These are phyloP conservation scores for Aspergillus avenaceus DNA, from an alignment of 495 filamentous ascomycete species.

Conservation along the genomic window DNA sequence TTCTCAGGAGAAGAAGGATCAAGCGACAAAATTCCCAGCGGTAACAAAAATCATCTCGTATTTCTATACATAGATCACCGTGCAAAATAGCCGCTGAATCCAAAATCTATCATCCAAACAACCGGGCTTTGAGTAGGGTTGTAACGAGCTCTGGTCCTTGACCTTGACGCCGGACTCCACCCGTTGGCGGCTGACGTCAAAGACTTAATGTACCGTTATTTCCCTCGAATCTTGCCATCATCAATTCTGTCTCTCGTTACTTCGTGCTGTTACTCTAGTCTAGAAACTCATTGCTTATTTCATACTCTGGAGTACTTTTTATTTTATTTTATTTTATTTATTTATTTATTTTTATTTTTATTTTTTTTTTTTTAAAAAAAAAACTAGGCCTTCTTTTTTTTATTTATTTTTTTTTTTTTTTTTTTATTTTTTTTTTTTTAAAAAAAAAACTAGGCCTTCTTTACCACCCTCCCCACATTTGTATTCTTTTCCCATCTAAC, in stretches of 20 bases:
- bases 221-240: neutral
- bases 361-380: neutral
- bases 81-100: neutral
- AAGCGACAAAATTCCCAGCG: neutral
- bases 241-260: no score
- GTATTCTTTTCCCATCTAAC: neutral
- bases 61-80: neutral
- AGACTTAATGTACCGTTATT: conserved; percentile 2
- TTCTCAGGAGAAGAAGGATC: neutral
- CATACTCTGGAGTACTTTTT: neutral
- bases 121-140: neutral
- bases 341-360: neutral
- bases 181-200: conserved; percentile 18
- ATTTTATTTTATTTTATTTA: neutral
- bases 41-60: neutral
- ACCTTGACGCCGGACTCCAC: conserved; percentile 16
- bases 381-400: neutral
- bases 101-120: neutral
- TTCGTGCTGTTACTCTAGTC: no score
- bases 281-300: no score
- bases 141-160: neutral
- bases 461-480: neutral
- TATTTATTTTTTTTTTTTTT: neutral
- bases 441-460: neutral
- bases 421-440: neutral